Conservation (phyloP, 305 asterid species). For the Striga hermonthica region DNA sequence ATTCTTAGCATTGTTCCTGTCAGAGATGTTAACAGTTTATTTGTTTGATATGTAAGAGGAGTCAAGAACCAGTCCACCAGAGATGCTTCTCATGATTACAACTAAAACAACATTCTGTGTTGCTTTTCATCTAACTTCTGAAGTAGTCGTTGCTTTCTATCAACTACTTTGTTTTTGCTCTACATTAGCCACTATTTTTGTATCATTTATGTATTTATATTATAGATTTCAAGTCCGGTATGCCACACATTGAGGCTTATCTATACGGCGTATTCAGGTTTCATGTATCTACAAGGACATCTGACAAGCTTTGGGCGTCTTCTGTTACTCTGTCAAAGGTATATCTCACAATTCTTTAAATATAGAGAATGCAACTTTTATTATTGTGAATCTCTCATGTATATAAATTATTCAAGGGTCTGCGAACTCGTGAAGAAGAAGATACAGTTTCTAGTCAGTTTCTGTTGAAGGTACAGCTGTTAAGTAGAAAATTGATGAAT, state of each 20-base stretch:
- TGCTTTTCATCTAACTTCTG: slow-evolving; percentile 5
- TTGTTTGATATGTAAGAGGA: background rate
- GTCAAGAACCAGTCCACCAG: background rate
- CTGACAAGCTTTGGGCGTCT: slow-evolving; percentile 58
- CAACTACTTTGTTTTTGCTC: slow-evolving; percentile 10
- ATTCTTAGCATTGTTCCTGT: too few species aligned
- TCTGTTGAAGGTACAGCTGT: slow-evolving; percentile 61
- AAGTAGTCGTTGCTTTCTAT: background rate
- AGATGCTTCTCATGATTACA: background rate
- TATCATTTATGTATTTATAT: background rate
- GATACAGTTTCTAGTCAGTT: slow-evolving; percentile 81
- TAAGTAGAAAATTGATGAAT: slow-evolving; percentile 6
- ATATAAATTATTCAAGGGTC: slow-evolving; percentile 49
- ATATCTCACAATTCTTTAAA: slow-evolving; percentile 22
- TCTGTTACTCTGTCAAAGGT: slow-evolving; percentile 81
- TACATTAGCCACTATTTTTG: background rate
- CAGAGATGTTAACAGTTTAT: too few species aligned
- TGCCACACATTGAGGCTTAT: slow-evolving; percentile 21
- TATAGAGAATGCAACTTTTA: slow-evolving; percentile 6
- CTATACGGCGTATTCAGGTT: slow-evolving; percentile 49
- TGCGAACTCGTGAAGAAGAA: slow-evolving; percentile 89
- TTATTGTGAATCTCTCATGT: slow-evolving; percentile 19
- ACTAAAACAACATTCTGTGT: background rate
- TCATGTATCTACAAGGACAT: slow-evolving; percentile 82
- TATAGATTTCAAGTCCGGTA: slow-evolving; percentile 3